Conservation (phyloP, 2,329 filamentous ascomycete genomes). For the Endocalyx cinctus region DNA sequence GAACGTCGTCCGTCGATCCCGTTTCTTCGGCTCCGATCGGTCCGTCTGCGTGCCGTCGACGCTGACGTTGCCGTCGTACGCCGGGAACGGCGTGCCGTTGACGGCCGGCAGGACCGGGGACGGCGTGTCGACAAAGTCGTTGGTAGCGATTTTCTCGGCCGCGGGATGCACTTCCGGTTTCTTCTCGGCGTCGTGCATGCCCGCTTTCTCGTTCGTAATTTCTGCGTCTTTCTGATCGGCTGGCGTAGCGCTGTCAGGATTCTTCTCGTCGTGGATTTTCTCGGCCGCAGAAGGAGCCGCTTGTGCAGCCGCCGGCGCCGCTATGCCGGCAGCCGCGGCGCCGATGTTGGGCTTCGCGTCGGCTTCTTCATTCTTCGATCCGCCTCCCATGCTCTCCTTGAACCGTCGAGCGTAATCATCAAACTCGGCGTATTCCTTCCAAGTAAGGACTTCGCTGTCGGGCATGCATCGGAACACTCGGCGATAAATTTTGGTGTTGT, state of each 20-base stretch:
- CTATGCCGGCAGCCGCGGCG: slow-evolving; percentile 16
- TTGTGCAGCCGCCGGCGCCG: slow-evolving; percentile 21
- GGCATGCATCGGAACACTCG: slow-evolving; percentile 96
- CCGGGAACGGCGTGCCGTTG: slow-evolving; percentile 43
- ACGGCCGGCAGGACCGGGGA: slow-evolving; percentile 40
- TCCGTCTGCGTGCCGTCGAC: slow-evolving; percentile 18
- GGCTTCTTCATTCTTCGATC: slow-evolving; percentile 52
- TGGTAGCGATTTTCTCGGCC: slow-evolving; percentile 15
- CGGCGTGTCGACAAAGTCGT: slow-evolving; percentile 27
- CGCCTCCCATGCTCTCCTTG: slow-evolving; percentile 58
- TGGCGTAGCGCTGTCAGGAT: slow-evolving; percentile 14
- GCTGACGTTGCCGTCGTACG: slow-evolving; percentile 35
- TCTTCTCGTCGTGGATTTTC: slow-evolving; percentile 13
- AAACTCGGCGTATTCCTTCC: slow-evolving; percentile 89
- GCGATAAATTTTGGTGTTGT: slow-evolving; percentile 93
- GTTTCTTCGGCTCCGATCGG: slow-evolving; percentile 31
- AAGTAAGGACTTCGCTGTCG: slow-evolving; percentile 87
- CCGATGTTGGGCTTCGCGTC: slow-evolving; percentile 34
- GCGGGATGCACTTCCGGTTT: slow-evolving; percentile 12
- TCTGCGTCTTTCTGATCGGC: slow-evolving; percentile 11
- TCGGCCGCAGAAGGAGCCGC: slow-evolving; percentile 19
- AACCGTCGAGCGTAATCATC: slow-evolving; percentile 74
- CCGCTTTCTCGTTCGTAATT: slow-evolving; percentile 18
- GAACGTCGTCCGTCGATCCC: slow-evolving; percentile 53
- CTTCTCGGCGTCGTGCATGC: slow-evolving; percentile 9